Percentiles rank a stretch among this genome's conserved stretches.
Conservation (phyloP, 2,329 filamentous ascomycete genomes). For the Paracoccidioides brasiliensis region DNA sequence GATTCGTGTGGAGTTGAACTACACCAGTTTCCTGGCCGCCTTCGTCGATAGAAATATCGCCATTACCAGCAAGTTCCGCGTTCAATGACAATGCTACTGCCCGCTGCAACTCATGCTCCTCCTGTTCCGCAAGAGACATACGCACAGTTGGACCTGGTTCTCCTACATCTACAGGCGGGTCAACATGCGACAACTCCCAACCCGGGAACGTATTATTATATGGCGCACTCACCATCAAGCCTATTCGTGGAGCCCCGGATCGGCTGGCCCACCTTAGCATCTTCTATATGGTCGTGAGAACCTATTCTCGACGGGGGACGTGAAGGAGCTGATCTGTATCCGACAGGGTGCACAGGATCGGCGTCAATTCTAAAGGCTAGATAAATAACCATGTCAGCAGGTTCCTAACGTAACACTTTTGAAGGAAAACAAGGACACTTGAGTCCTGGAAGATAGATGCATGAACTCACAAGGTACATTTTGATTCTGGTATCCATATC, state of each 20-base stretch:
- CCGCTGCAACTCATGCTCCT: conserved; percentile 33
- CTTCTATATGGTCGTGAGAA: conserved; percentile 16
- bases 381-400: not conserved
- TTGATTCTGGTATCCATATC: conserved; percentile 16
- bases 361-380: conserved; percentile 10
- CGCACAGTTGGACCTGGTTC: conserved; percentile 16
- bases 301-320: conserved; percentile 36
- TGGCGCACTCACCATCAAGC: conserved; percentile 17
- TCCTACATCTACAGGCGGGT: not conserved
- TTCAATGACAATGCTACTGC: conserved; percentile 36
- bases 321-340: conserved; percentile 29
- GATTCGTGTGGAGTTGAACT: conserved; percentile 21
- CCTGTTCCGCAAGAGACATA: conserved; percentile 30
- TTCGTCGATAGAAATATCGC: conserved; percentile 23
- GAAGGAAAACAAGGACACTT: conserved; percentile 3
- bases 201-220: not conserved
- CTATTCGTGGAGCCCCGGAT: conserved; percentile 18
- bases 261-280: conserved; percentile 13
- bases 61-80: conserved; percentile 17
- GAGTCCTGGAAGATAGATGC: not conserved
- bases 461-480: conserved; percentile 16
- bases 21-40: conserved; percentile 48
- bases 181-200: too few relatives aligned
- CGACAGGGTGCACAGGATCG: conserved; percentile 6
- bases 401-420: not conserved